Percentiles rank a stretch among this genome's conserved stretches.
Conservation (phyloP, 208 protist species). For the Ichthyophonus hoferi region DNA sequence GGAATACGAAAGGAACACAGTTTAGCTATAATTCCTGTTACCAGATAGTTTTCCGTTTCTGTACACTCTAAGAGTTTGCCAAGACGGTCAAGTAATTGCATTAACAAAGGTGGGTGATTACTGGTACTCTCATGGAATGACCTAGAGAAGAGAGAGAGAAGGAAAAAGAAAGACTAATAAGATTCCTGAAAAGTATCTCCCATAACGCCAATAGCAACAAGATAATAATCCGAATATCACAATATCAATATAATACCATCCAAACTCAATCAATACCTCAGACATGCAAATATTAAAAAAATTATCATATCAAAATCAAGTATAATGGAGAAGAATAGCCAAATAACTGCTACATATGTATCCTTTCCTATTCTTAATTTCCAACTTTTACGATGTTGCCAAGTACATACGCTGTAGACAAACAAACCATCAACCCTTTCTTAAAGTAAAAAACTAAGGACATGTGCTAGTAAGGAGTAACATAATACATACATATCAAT, state of each 20-base stretch:
- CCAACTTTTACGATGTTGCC: too few relatives aligned
- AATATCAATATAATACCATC: neutral
- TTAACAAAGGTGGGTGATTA: neutral
- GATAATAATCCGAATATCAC: too few relatives aligned
- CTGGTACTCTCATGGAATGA: neutral
- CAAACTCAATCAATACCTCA: too few relatives aligned
- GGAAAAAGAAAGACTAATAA: too few relatives aligned
- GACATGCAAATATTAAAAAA: too few relatives aligned
- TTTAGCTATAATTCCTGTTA: neutral
- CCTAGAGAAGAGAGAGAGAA: too few relatives aligned
- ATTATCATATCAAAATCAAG: too few relatives aligned
- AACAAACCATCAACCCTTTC: too few relatives aligned
- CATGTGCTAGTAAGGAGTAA: neutral
- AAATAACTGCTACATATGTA: neutral
- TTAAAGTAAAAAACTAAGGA: neutral
- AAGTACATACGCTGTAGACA: too few relatives aligned
- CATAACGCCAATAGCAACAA: too few relatives aligned
- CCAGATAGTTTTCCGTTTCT: neutral
- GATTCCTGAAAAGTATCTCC: too few relatives aligned
- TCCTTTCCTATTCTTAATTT: too few relatives aligned
- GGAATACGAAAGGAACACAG: neutral
- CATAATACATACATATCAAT: neutral
- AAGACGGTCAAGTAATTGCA: neutral
- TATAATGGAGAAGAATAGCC: neutral
- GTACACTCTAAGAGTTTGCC: neutral